phyloP scores from a whole-genome alignment of 2,329 filamentous ascomycete species.

The Pseudomassariella vexata region DNA sequence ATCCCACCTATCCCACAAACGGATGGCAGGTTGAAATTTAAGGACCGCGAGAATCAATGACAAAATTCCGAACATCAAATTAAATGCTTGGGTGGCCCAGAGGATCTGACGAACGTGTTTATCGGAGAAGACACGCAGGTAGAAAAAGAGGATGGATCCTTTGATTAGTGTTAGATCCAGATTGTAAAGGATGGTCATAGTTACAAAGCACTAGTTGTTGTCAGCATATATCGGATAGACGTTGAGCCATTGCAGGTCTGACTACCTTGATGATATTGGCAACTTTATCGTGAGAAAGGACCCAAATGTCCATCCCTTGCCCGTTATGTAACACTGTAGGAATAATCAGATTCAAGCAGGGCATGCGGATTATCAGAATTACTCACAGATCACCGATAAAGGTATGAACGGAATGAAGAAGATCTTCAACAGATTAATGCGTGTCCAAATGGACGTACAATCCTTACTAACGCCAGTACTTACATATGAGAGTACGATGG shows the following conservation, averaged over 20 bases:
- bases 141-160: constrained; percentile 35
- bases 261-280: constrained; percentile 17
- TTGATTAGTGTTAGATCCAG: constrained; percentile 30
- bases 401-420: constrained; percentile 27
- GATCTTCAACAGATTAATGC: constrained; percentile 21
- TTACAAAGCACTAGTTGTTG: constrained; percentile 28
- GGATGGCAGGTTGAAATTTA: constrained; percentile 32
- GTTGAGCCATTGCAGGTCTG: too few relatives aligned
- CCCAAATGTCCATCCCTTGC: constrained; percentile 29
- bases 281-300: constrained; percentile 15
- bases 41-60: constrained; percentile 28
- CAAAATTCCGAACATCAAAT: constrained; percentile 18
- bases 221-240: too few relatives aligned
- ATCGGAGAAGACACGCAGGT: constrained; percentile 33
- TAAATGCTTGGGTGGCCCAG: constrained; percentile 26
- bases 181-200: constrained; percentile 32
- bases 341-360: constrained; percentile 21
- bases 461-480: too few relatives aligned
- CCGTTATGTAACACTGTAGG: constrained; percentile 18
- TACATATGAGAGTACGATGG: too few relatives aligned
- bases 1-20: constrained; percentile 36
- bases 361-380: constrained; percentile 20
- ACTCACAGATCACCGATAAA: constrained; percentile 28
- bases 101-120: constrained; percentile 22
- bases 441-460: too few relatives aligned